These are phyloP conservation scores for Rutstroemia sp. DNA, from an alignment of 2,329 filamentous ascomycete species.

Conservation along the genomic window DNA sequence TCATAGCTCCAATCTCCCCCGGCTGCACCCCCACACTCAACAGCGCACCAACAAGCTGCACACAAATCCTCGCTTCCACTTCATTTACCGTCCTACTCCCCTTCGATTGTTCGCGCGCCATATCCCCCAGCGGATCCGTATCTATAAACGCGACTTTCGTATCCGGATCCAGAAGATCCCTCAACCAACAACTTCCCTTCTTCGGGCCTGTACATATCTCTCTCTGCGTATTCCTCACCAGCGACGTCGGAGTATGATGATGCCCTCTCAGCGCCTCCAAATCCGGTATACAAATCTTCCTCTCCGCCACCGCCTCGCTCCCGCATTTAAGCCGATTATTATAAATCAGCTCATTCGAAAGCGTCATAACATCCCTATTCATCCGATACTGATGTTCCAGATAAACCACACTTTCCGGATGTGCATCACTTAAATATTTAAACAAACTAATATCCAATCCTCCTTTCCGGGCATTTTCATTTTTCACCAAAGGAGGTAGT, in stretches of 20 bases:
- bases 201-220: conserved; percentile 48
- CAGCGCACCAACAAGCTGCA: conserved; percentile 74
- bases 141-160: conserved; percentile 82
- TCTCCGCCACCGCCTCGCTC: conserved; percentile 63
- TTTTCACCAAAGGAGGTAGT: conserved; percentile 87
- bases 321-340: conserved; percentile 86
- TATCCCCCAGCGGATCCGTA: conserved; percentile 65
- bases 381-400: conserved; percentile 96
- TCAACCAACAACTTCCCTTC: conserved; percentile 61
- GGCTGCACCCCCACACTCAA: conserved; percentile 68
- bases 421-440: conserved; percentile 82
- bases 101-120: conserved; percentile 62
- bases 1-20: conserved; percentile 84
- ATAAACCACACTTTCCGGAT: conserved; percentile 81
- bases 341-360: conserved; percentile 92
- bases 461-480: conserved; percentile 76
- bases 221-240: conserved; percentile 35
- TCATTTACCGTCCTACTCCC: conserved; percentile 86
- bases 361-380: conserved; percentile 92
- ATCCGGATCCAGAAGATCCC: conserved; percentile 59
- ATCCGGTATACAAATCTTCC: conserved; percentile 60
- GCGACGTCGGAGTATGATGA: conserved; percentile 42
- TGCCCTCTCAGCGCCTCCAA: conserved; percentile 55
- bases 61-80: conserved; percentile 69
- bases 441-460: conserved; percentile 91